Conservation (phyloP, 768 basidiomycete genomes). For the Xerocomellus amylosporus region DNA sequence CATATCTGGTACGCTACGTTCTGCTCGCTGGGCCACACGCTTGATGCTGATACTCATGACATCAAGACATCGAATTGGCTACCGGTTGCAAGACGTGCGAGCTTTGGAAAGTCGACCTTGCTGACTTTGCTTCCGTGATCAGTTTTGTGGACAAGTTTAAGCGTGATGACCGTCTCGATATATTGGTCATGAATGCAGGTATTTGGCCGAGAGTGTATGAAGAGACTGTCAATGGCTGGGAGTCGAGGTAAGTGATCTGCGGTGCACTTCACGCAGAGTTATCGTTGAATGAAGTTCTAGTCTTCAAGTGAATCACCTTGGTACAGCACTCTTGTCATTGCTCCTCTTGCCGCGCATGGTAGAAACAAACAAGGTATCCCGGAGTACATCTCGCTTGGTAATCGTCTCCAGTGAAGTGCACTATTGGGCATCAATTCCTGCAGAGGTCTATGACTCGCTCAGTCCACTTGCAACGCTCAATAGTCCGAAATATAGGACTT, state of each 20-base stretch:
- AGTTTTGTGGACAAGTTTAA: slow-evolving; percentile 12
- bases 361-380: no score
- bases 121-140: slow-evolving; percentile 15
- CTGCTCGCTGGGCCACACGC: not conserved
- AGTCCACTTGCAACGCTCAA: not conserved
- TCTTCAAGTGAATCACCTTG: slow-evolving; percentile 37
- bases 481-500: no score
- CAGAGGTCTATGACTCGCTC: not conserved
- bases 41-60: not conserved
- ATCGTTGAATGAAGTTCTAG: slow-evolving; percentile 9
- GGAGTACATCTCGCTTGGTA: no score
- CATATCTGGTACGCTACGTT: not conserved
- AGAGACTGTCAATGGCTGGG: slow-evolving; percentile 45
- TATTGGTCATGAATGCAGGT: slow-evolving; percentile 47
- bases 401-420: no score
- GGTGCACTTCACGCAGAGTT: no score
- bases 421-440: no score
- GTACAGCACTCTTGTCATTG: slow-evolving; percentile 32
- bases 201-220: slow-evolving; percentile 14
- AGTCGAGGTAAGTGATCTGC: slow-evolving; percentile 32
- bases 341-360: slow-evolving; percentile 14
- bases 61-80: slow-evolving; percentile 30
- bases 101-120: slow-evolving; percentile 6
- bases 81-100: slow-evolving; percentile 17
- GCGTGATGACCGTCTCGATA: slow-evolving; percentile 15